Conservation (phyloP, 306 rosid genomes). For the Aeschynomene evenia region DNA sequence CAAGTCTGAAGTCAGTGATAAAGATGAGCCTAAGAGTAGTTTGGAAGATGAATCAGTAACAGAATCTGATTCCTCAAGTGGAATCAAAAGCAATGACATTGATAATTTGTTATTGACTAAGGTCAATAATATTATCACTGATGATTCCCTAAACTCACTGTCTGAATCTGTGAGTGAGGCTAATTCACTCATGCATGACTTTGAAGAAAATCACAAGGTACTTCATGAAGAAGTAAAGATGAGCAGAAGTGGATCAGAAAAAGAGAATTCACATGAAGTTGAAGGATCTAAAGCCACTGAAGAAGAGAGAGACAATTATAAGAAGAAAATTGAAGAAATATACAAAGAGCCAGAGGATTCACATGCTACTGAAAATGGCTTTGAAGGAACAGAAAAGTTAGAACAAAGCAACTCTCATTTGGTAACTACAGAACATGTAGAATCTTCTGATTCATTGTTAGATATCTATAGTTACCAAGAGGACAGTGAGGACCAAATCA, state of each 20-base stretch:
- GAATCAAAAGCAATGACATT: slow-evolving; percentile 11
- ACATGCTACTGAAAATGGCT: slow-evolving; percentile 2
- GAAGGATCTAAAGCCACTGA: slow-evolving; percentile 31
- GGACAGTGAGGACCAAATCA: slow-evolving; percentile 9
- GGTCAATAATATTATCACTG: slow-evolving; percentile 16
- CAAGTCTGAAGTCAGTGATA: slow-evolving; percentile 7
- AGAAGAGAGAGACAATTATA: slow-evolving; percentile 12
- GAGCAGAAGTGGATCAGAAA: slow-evolving; percentile 30
- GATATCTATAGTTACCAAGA: slow-evolving; percentile 22
- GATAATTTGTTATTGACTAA: slow-evolving; percentile 23
- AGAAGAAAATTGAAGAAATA: slow-evolving; percentile 32
- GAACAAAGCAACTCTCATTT: slow-evolving; percentile 18
- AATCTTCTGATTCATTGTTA: slow-evolving; percentile 25
- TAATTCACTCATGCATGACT: slow-evolving; percentile 22
- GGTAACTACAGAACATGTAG: slow-evolving; percentile 26
- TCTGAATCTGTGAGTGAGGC: slow-evolving; percentile 33
- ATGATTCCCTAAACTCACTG: slow-evolving; percentile 25
- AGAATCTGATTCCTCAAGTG: not conserved
- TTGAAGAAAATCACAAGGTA: slow-evolving; percentile 35
- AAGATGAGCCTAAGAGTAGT: slow-evolving; percentile 20
- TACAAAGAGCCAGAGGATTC: slow-evolving; percentile 29
- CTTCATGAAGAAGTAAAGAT: slow-evolving; percentile 31
- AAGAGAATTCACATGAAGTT: slow-evolving; percentile 31
- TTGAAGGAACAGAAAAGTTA: slow-evolving; percentile 30
- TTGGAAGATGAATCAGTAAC: not conserved